A percentile compares a stretch with the other conserved stretches of the same genome.
These are phyloP conservation scores for Jaapia argillacea DNA, from an alignment of 768 basidiomycete species.

Conservation along the genomic window DNA sequence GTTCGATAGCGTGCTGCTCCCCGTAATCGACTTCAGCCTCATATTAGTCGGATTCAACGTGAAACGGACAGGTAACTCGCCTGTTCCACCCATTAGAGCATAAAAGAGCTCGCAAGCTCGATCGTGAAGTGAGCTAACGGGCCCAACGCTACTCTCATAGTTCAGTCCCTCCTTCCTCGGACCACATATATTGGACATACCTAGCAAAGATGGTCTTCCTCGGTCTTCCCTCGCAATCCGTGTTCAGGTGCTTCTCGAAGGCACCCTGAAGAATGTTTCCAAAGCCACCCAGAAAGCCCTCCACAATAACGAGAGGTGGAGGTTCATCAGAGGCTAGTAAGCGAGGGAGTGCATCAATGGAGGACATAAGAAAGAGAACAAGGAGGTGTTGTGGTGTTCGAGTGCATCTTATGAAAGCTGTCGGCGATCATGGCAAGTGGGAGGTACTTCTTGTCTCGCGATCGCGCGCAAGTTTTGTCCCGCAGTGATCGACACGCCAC, in stretches of 20 bases:
- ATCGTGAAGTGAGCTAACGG: conserved; percentile 43
- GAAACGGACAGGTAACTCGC: conserved; percentile 11
- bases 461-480: too few relatives aligned
- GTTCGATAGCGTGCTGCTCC: conserved; percentile 25
- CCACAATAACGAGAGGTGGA: conserved; percentile 33
- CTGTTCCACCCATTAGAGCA: conserved; percentile 33
- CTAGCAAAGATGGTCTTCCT: conserved; percentile 21
- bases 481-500: too few relatives aligned
- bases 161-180: conserved; percentile 4
- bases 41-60: neutral
- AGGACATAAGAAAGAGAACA: neutral
- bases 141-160: conserved; percentile 27
- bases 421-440: too few relatives aligned
- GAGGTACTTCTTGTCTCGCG: too few relatives aligned
- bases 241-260: conserved; percentile 24
- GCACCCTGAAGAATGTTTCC: conserved; percentile 30
- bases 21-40: conserved; percentile 35
- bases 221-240: conserved; percentile 6
- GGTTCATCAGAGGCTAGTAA: too few relatives aligned
- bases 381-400: conserved; percentile 1
- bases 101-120: conserved; percentile 43
- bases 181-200: conserved; percentile 9
- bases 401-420: too few relatives aligned
- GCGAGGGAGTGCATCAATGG: conserved; percentile 6
- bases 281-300: conserved; percentile 34